Percentiles rank a stretch among this genome's conserved stretches.
Evolutionary conservation across 2,329 filamentous ascomycete genomes (phyloP).

Genomic region (Pseudocercospora musae): DNA sequence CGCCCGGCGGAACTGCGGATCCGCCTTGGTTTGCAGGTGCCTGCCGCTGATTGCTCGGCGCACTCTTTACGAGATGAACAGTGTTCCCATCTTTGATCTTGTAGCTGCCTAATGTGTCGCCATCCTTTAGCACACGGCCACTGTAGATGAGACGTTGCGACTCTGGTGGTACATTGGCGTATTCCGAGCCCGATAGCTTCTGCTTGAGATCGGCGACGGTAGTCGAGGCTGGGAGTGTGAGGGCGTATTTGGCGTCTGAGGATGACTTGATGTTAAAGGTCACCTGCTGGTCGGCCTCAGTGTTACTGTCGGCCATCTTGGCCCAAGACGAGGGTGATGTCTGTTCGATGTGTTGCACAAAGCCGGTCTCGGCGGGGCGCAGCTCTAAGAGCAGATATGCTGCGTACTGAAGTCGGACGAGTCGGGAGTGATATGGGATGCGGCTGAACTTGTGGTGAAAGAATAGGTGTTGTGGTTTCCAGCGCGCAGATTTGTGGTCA

Average conservation of each 20-base stretch:
- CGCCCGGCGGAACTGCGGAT: constrained; percentile 37
- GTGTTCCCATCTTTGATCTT: constrained; percentile 97
- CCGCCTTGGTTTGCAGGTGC: constrained; percentile 52
- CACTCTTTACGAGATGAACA: constrained; percentile 93
- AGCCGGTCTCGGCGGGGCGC: not conserved
- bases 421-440: not conserved
- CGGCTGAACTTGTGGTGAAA: not conserved
- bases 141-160: constrained; percentile 96
- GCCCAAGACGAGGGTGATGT: not conserved
- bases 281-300: constrained; percentile 69
- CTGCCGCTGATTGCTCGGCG: constrained; percentile 74
- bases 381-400: not conserved
- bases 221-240: constrained; percentile 74
- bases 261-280: constrained; percentile 98
- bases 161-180: constrained; percentile 81
- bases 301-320: constrained; percentile 58
- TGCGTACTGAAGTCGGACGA: not conserved
- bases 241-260: constrained; percentile 76
- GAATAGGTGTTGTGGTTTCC: not conserved
- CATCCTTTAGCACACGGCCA: constrained; percentile 92
- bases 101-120: constrained; percentile 77
- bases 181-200: constrained; percentile 76
- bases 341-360: not conserved
- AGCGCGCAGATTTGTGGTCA: not conserved
- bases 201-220: constrained; percentile 83